phyloP scores from a whole-genome alignment of 208 protist species.

The Crithidia fasciculata region DNA sequence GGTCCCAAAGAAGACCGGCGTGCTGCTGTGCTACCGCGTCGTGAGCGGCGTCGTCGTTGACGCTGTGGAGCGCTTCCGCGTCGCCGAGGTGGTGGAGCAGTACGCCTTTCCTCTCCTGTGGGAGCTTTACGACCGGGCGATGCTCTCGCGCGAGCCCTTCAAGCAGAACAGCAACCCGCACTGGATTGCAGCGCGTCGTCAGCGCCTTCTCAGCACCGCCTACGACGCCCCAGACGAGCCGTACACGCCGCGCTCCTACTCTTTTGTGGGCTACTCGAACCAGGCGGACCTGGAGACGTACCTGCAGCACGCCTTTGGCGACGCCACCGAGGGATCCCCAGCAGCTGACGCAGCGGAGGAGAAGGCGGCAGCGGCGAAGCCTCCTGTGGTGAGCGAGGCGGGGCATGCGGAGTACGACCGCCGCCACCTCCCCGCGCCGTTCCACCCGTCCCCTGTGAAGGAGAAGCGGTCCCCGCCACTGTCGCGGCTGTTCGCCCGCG shows the following conservation, averaged over 20 bases:
- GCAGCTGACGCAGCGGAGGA: background rate
- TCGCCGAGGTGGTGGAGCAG: conserved; percentile 20
- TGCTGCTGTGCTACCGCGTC: conserved; percentile 18
- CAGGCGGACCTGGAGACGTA: conserved; percentile 7
- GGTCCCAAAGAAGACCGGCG: background rate
- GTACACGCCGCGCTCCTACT: background rate
- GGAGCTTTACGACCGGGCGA: conserved; percentile 36
- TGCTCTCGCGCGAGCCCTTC: conserved; percentile 2
- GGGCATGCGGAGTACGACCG: conserved; percentile 16
- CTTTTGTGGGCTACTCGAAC: background rate
- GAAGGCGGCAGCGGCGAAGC: background rate
- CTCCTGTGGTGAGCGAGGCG: background rate
- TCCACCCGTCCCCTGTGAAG: background rate
- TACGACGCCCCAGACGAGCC: background rate
- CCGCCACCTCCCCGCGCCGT: conserved; percentile 8
- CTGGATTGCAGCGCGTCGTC: conserved; percentile 9
- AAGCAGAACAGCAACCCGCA: conserved; percentile 1
- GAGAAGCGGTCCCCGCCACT: background rate
- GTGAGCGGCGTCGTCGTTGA: background rate
- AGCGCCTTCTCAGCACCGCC: conserved; percentile 14
- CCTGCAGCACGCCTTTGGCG: background rate
- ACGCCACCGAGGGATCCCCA: background rate
- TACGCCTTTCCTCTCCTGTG: conserved; percentile 39
- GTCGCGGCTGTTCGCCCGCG: background rate
- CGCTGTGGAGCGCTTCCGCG: conserved; percentile 11